These are phyloP conservation scores for Naganishia sp. DNA, from an alignment of 1,284 basidiomycete species.

Conservation along the genomic window DNA sequence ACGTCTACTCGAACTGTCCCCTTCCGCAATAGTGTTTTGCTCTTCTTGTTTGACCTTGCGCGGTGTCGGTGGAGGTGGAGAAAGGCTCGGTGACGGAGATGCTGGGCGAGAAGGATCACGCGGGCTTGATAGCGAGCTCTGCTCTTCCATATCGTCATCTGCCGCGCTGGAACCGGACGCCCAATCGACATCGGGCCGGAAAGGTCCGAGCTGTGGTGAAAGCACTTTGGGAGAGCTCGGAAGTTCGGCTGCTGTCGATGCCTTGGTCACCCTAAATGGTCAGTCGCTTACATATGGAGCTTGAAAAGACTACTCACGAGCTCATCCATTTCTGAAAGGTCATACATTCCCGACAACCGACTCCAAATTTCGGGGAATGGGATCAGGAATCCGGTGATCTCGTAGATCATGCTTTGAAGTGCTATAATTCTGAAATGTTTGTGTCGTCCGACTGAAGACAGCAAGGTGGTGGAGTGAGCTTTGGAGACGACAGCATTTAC, in stretches of 20 bases:
- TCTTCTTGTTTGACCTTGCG: constrained; percentile 8
- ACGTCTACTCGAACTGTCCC: constrained; percentile 3
- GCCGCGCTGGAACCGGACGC: neutral
- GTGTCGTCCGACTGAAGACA: constrained; percentile 25
- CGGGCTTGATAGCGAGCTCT: constrained; percentile 4
- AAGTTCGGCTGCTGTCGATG: neutral
- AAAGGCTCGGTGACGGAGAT: constrained; percentile 5
- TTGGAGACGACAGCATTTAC: neutral
- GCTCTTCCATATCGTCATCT: neutral
- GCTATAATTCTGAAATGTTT: constrained; percentile 32
- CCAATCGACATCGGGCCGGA: constrained; percentile 7
- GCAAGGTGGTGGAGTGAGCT: neutral
- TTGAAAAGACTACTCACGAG: constrained; percentile 9
- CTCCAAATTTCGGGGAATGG: constrained; percentile 24
- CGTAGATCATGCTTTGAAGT: constrained; percentile 19
- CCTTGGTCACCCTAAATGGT: neutral
- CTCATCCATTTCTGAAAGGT: constrained; percentile 30
- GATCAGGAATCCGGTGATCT: constrained; percentile 21
- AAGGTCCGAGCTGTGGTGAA: constrained; percentile 17
- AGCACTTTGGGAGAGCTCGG: constrained; percentile 8
- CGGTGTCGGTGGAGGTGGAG: constrained; percentile 17
- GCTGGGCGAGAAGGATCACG: neutral
- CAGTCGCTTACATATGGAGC: neutral
- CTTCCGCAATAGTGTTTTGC: neutral
- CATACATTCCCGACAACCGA: constrained; percentile 24